Base-by-base conservation (phyloP, 768 basidiomycete genomes). In the Termitomyces titanicus region DNA sequence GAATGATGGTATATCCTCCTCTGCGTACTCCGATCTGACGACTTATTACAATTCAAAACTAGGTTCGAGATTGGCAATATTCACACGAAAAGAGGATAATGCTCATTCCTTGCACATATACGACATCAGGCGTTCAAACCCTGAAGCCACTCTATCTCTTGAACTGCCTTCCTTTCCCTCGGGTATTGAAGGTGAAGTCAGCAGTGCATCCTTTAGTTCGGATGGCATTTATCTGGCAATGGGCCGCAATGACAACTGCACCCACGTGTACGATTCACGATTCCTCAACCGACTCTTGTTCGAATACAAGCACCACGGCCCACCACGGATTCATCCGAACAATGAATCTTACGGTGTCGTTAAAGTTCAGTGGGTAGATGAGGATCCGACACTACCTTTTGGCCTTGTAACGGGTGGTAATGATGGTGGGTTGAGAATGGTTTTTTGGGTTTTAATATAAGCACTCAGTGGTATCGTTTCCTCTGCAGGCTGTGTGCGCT, bases 261-360 rank as follows among this genome's bases (percentile, higher is more conserved):
- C 73, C 1, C 82, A 88, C 53, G 66, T 90, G 3, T 89, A 89
- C 57, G 88, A 90, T 64, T 61, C 76, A 1, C 79, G 88, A 11
- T 81, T 74, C 63, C 62, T 85, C 17, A 65, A 70, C 20, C 68
- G 79, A 1, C 67, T 75, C 12, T 61, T 88, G 42, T 77, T 74
- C 53, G 68, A 72, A 17, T 85, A 83, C 61, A 60, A 63, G 39
- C 88, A 89, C 57, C 37, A 48, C 24, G 70, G 68, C 0, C 55
- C 64, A 40, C 70, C 67, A 9, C 71, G 72, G 33, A 70, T 67
- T 3, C 66, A 69, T 47, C 70, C 69, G 6, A 56, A 63, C 24
- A 49, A 58, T 5, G 64, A 64, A 17, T 67, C 72, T 5, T 86
- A 70, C 64, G 86, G 85, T 0, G 67, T 86, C 25, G 73, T 79